Evolutionary conservation across 805 yeast genomes (phyloP), one percentile per base, ranked within the genome.

Genomic region (Candida xiaguanensis): DNA sequence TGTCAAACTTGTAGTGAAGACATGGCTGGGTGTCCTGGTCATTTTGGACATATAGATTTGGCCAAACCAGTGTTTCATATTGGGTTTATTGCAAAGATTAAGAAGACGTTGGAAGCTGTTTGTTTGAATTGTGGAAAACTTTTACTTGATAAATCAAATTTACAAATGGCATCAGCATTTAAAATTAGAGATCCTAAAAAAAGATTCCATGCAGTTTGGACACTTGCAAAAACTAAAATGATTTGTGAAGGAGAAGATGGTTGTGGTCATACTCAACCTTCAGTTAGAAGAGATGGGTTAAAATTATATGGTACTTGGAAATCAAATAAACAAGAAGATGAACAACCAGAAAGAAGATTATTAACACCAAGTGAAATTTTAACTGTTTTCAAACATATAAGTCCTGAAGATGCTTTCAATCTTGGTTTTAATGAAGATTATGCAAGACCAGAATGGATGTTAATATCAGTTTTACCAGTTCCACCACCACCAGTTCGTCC

Each of bases 401-500:
- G 87, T 27, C 72, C 85, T 13, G 85, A 84, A 55, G 99, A 93
- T 59, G 80, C 95, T 46, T 71, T 63, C 33, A 80, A 77, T 50
- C 61, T 93, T 44, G 99, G 99, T 4, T 83, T 93, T 65, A 87
- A 85, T 57, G 95, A 89, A 59, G 97, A 93, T 58, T 93, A 87
- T 55, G 93, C 99, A 2, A 82, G 99, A 53, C 99, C 99, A 2
- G 99, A 93, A 67, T 93, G 99, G 99, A 79, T 93, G 81, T 75
- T 93, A 44, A 78, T 93, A 50, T 89, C 98, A 2, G 98, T 93
- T n/a, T 72, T 93, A 54, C 99, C 99, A 1, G 99, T 93, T 14
- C 99, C 99, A 31, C 99, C 99, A 37, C 99, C 99, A 46, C 98
- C 97, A 25, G 99, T 93, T 24, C 83, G 99, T 63, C 99, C 99